Base-by-base conservation (phyloP, 192 early-diverging fungal genomes). In the Coemansia sp. region DNA sequence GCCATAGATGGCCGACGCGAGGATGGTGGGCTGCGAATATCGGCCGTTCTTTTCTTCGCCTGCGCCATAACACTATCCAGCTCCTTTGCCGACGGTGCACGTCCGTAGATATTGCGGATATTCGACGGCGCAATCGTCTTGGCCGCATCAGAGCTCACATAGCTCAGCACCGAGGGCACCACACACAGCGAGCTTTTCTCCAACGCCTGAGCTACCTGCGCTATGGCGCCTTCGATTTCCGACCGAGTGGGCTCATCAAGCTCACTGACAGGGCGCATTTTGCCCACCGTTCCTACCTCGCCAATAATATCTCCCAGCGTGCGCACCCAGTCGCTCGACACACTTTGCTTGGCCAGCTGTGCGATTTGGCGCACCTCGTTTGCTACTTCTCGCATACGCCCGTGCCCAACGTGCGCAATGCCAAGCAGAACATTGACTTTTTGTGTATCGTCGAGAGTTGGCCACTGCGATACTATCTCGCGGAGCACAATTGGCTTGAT, bases 261-360 rank as follows among this genome's bases (percentile, higher is more conserved):
- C 11, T 49, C 32, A 3, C 52, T 66, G 8, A 62, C 43, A 19
- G 57, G 6, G 3, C 23, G 27, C 59, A 69, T 68, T 29, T 47
- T 64, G 21, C 76, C 76, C 21, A 52, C 63, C 14, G 64, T 48
- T 11, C 76, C 76, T 15, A 69, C 76, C 11, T 65, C 59, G 51
- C 76, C 76, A 24, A 79, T 51, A 17, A 69, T 49, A 11, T 52
- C 19, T 4, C 76, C 76, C n/a, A 79, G 47, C 1, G 64, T 69
- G 37, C 76, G 70, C 57, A 79, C 76, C 76, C 76, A 79, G 59
- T 72, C 70, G 64, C 70, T 78, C 37, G 49, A 52, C 1, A 41
- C 52, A 43, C 73, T 67, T 0, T 37, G 5, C 32, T 60, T 66
- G 39, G 66, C 67, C 22, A 79, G 60, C 60, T 63, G 38, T 4